Evolutionary conservation across 2,329 filamentous ascomycete genomes (phyloP), one percentile per base, ranked within the genome.

Genomic region (Penicillium aurantiogriseum): DNA sequence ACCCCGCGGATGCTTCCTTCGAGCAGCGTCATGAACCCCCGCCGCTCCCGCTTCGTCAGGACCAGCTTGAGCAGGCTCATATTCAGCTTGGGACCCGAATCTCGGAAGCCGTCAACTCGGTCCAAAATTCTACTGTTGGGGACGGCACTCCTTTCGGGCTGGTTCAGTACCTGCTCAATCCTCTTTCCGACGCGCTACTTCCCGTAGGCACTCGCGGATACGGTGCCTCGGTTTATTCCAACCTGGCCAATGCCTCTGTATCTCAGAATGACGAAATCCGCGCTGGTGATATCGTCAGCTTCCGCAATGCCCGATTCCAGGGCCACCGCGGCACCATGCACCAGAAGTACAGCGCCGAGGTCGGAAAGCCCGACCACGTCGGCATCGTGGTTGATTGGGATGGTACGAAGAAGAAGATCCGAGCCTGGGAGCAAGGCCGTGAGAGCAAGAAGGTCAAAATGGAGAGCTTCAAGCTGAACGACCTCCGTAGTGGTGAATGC

Each of bases 291-390:
- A 92, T 99, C 61, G 85, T 99, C 56, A 92, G 88, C 17, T 88
- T 99, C 70, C 90, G 94, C 65, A 97, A 97, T 67, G 90, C 92
- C 39, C 90, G 88, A 64, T 97, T 99, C 78, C 91, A 97, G 75
- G 94, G 94, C 58, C 96, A 97, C 75, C 91, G 93, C 66, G 94
- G 94, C 1, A 85, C 92, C 5, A 92, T 99, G 89, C 92, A 97
- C 72, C 89, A 90, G 64, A 97, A 97, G 74, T 99, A 99, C 74
- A 88, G 83, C 48, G 80, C 86, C 51, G 94, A 99, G 66, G 90
- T 97, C 1, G 92, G 92, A 63, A 94, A 91, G 72, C 91, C 85
- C 10, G 83, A 93, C 62, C 94, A 99, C 69, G 93, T 97, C 0
- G 94, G 85, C 2, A 80, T 99, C 2, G 93, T 99, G 4, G 85